Conservation (phyloP, 2,329 filamentous ascomycete species). For the Fusarium drepaniforme region DNA sequence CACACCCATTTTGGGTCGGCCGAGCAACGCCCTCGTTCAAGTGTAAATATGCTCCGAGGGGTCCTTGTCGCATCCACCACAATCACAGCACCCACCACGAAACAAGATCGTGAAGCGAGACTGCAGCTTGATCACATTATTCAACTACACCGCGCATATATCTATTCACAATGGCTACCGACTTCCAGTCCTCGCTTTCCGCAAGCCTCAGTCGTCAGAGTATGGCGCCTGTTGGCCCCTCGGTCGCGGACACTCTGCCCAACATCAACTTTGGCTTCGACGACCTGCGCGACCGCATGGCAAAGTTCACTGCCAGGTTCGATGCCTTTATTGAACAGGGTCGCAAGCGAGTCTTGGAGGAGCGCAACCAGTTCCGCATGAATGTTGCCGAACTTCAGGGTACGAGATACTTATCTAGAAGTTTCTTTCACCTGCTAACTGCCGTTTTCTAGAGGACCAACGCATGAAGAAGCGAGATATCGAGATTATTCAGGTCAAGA, state of each 20-base stretch:
- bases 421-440: slow-evolving; percentile 1
- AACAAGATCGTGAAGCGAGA: background rate
- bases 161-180: slow-evolving; percentile 61
- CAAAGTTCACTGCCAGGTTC: slow-evolving; percentile 89
- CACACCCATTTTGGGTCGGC: slow-evolving; percentile 43
- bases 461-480: slow-evolving; percentile 90
- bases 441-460: slow-evolving; percentile 79
- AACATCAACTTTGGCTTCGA: slow-evolving; percentile 97
- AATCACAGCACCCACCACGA: slow-evolving; percentile 1
- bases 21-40: slow-evolving; percentile 43
- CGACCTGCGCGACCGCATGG: slow-evolving; percentile 94
- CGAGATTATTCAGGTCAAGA: slow-evolving; percentile 82
- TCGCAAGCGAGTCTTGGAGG: slow-evolving; percentile 88
- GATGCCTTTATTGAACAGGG: slow-evolving; percentile 95
- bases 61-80: slow-evolving; percentile 7
- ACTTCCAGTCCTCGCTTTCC: slow-evolving; percentile 78
- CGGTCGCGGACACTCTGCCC: slow-evolving; percentile 83
- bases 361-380: slow-evolving; percentile 93
- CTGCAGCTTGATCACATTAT: background rate
- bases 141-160: background rate
- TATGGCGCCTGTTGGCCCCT: slow-evolving; percentile 69
- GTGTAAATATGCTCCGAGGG: slow-evolving; percentile 38
- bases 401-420: slow-evolving; percentile 55
- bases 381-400: slow-evolving; percentile 91
- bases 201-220: slow-evolving; percentile 71